These are phyloP conservation scores for Amanita exitialis DNA, from an alignment of 768 basidiomycete species.

Conservation along the genomic window DNA sequence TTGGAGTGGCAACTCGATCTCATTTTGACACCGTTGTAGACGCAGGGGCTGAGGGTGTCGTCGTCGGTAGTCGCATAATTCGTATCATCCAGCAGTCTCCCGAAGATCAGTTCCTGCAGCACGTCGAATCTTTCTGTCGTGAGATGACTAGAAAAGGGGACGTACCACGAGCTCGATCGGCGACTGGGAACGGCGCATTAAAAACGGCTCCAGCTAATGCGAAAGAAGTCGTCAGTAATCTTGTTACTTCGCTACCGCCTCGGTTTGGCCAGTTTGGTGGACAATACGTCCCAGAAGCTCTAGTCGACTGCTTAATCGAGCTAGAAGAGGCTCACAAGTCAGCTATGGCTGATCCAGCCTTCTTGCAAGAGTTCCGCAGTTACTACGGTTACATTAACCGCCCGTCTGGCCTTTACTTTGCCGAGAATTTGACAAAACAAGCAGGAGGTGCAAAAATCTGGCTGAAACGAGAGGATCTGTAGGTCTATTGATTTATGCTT, in stretches of 20 bases:
- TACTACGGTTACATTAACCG: conserved; percentile 93
- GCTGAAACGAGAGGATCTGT: conserved; percentile 95
- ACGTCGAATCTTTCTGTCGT: conserved; percentile 66
- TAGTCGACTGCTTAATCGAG: conserved; percentile 89
- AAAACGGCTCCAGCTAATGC: conserved; percentile 13
- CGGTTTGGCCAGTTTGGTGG: conserved; percentile 96
- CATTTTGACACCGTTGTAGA: conserved; percentile 83
- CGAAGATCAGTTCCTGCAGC: conserved; percentile 32
- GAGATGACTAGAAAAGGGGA: conserved; percentile 45
- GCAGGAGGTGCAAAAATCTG: conserved; percentile 94
- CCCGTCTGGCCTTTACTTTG: conserved; percentile 85
- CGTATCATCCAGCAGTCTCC: conserved; percentile 63
- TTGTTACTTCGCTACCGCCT: conserved; percentile 49
- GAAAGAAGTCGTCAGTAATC: conserved; percentile 11
- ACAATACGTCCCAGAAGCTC: conserved; percentile 92
- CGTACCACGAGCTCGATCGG: conserved; percentile 25
- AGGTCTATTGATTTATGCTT: conserved; percentile 15
- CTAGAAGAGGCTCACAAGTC: conserved; percentile 84
- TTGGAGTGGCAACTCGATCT: conserved; percentile 84
- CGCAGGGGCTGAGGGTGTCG: conserved; percentile 92
- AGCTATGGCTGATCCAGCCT: conserved; percentile 80
- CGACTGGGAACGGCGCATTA: conserved; percentile 9
- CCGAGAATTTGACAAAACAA: conserved; percentile 81
- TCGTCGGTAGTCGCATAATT: conserved; percentile 85
- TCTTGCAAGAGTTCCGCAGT: conserved; percentile 85